phyloP scores from a whole-genome alignment of 345 rosid species.

The Diplotaxis tenuifolia region DNA sequence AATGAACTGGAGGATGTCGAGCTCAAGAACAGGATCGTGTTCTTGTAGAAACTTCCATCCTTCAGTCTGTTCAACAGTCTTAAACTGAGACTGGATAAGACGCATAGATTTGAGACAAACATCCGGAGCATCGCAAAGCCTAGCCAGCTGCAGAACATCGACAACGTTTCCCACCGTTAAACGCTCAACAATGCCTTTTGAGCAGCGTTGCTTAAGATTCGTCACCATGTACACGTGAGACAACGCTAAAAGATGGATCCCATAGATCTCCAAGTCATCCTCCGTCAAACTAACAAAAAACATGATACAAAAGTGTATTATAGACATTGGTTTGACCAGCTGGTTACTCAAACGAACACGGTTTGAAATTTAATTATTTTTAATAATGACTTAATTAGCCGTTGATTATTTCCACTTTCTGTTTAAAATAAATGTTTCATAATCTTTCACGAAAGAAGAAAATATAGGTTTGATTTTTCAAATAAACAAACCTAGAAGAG shows the following conservation, averaged over 20 bases:
- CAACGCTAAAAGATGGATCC: constrained; percentile 70
- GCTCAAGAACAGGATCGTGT: constrained; percentile 74
- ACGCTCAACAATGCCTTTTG: constrained; percentile 43
- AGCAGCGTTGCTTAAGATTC: constrained; percentile 63
- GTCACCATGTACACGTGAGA: constrained; percentile 76
- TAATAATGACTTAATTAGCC: constrained; percentile 1
- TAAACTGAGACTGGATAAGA: constrained; percentile 46
- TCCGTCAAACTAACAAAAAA: constrained; percentile 50
- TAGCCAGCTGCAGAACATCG: constrained; percentile 72
- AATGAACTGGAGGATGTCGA: constrained; percentile 75
- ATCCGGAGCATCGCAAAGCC: constrained; percentile 77
- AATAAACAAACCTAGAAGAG: constrained; percentile 51
- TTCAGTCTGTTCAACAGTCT: constrained; percentile 60
- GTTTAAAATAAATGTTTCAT: not conserved
- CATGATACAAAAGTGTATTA: not conserved
- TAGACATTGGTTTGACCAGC: constrained; percentile 4
- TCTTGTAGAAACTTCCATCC: constrained; percentile 80
- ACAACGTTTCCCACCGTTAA: constrained; percentile 68
- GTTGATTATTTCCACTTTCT: constrained; percentile 9
- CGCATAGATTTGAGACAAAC: constrained; percentile 66
- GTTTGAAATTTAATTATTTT: not conserved
- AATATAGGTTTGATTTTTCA: not conserved
- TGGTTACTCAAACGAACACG: not conserved
- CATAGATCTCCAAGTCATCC: constrained; percentile 61
- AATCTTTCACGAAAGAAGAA: not conserved